Evolutionary conservation across 257 asterid genomes (phyloP).

Genomic region (Solanum dulcamara): DNA sequence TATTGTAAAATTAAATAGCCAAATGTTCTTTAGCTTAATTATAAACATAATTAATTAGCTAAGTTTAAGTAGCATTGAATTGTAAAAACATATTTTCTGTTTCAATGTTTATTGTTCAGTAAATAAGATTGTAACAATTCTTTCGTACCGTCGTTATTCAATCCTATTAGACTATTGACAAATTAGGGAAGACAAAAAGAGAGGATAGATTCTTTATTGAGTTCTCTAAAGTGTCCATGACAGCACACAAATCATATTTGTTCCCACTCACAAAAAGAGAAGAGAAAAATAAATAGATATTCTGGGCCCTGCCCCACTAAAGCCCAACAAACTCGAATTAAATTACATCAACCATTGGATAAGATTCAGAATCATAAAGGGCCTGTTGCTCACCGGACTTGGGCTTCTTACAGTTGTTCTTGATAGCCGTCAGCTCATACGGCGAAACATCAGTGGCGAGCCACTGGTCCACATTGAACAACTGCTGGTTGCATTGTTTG

Average conservation of each 20-base stretch:
- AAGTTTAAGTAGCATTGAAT: not conserved
- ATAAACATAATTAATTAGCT: not conserved
- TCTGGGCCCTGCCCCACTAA: not conserved
- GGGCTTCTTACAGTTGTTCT: constrained; percentile 1
- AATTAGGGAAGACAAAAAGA: not conserved
- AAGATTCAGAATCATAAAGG: not conserved
- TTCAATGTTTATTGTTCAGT: not conserved
- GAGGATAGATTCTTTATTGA: not conserved
- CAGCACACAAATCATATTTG: not conserved
- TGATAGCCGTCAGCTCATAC: constrained; percentile 7
- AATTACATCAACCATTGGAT: not conserved
- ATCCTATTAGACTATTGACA: not conserved
- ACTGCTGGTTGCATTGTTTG: constrained; percentile 14
- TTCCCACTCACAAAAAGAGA: not conserved
- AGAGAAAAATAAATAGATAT: not conserved
- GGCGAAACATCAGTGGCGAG: constrained; percentile 11
- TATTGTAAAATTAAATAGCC: not conserved
- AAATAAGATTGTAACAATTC: not conserved
- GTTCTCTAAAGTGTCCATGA: not conserved
- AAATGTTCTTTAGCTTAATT: not conserved
- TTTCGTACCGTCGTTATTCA: not conserved
- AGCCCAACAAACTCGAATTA: not conserved
- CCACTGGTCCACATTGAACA: constrained; percentile 17
- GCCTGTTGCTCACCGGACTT: not conserved
- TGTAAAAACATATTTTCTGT: not conserved